Evolutionary conservation across 768 basidiomycete genomes (phyloP).

Genomic region (Mycena maculata): DNA sequence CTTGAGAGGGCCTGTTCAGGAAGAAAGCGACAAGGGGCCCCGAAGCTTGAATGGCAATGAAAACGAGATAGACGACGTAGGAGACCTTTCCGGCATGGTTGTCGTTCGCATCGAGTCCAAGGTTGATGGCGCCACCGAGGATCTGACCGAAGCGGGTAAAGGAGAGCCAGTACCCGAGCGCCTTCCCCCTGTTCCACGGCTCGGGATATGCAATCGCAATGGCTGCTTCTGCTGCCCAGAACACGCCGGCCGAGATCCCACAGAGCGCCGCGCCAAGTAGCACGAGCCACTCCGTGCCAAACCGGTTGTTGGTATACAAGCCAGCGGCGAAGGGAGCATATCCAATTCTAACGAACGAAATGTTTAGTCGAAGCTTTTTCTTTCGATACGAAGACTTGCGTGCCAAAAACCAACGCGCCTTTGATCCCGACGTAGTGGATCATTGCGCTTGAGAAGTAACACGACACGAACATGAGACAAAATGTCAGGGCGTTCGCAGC

Average conservation of each 20-base stretch:
- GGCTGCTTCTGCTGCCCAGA: slow-evolving; percentile 25
- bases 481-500: slow-evolving; percentile 17
- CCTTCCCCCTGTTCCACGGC: slow-evolving; percentile 1
- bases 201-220: slow-evolving; percentile 28
- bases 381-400: not conserved
- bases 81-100: not conserved
- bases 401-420: slow-evolving; percentile 8
- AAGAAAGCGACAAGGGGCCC: not conserved
- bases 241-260: slow-evolving; percentile 1
- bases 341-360: not conserved
- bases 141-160: not conserved
- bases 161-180: not conserved
- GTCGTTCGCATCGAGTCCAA: not conserved
- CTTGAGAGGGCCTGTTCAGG: not conserved
- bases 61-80: not conserved
- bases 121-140: slow-evolving; percentile 1
- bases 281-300: slow-evolving; percentile 17
- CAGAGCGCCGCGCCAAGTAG: slow-evolving; percentile 4
- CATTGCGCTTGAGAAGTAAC: not conserved
- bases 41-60: not conserved
- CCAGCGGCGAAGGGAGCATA: slow-evolving; percentile 25
- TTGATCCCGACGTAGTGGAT: not conserved
- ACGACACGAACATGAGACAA: not conserved
- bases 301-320: slow-evolving; percentile 26
- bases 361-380: no score